Base-by-base conservation (phyloP, 345 rosid species). In the Brassica carinata region DNA sequence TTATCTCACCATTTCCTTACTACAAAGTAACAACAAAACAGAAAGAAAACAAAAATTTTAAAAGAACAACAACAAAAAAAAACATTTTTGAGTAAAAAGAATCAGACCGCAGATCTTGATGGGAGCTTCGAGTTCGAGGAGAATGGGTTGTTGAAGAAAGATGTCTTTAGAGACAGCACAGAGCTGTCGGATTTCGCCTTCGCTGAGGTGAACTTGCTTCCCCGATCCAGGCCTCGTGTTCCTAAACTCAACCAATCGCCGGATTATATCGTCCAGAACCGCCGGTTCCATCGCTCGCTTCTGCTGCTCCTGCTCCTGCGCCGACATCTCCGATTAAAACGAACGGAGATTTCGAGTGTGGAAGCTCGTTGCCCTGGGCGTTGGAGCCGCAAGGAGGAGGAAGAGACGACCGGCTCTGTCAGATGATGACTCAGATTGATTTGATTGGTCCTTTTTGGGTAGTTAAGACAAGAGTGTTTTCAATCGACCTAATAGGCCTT, bases 111-210 rank as follows among this genome's bases (percentile, higher is more conserved):
- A 93, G 89, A 93, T 90, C 96, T 93, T 91, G 86, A 93, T 90
- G 79, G 98, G 98, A 18, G 98, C 94, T 69, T 88, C 90, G 14
- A 93, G 92, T 62, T 91, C 96, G 19, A 93, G 98, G 9, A 93
- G 92, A 86, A 83, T 91, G 2, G 98, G 94, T 66, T 93, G 98
- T 7, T 89, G 90, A 71, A 93, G 93, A 43, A 93, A 93, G 71
- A 93, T 88, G 69, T 91, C 89, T 74, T 85, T 82, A 17, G 98
- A 84, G 36, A 85, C 89, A 38, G 84, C 29, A 78, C 96, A 90
- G 5, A 91, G 92, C 79, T 86, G 92, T 23, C 93, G 90, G 81
- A 93, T 93, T 93, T 93, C 98, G 36, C 76, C 79, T 84, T 93
- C 98, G 48, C 80, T 87, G 4, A 93, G 91, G 81, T 90, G 96